Evolutionary conservation across 306 rosid species (phyloP), one percentile per base, ranked within the genome.

Genomic region (Rosa multiflora): DNA sequence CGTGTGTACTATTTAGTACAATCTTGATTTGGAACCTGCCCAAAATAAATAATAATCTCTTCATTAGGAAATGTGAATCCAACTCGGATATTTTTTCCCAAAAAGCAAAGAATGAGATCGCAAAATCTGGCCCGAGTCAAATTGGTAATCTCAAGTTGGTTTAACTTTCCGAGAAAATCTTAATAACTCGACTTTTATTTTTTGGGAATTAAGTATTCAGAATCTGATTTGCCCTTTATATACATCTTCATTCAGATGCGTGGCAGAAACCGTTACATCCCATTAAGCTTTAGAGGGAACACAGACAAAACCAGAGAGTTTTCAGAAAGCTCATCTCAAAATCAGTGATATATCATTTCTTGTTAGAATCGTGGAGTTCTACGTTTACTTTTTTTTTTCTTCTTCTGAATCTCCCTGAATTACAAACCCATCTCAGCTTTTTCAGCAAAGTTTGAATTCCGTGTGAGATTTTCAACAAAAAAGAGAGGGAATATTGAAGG

Each of bases 201-300:
- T 39, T 56, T 49, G 42, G 13, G 52, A 21, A 40, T 20, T 72
- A 21, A 49, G 58, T 32, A 8, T n/a, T 42, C 10, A 4, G 5
- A 18, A 4, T 55, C 52, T 17, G 40, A 21, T 62, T 3, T 20
- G 61, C 62, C 79, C 59, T 26, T 15, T 44, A 26, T 58, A 56
- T 75, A 4, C 56, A 11, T 62, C 79, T 62, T 40, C 61, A 29
- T 66, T 42, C 47, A 66, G 13, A 35, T 66, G 47, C 52, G 71
- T 35, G 67, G 23, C 37, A 70, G 1, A 75, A 23, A 23, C 29
- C 69, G 42, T 56, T 14, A 13, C 40, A 14, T 32, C 44, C 13
- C 39, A 0, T 64, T 32, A 6, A 63, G 42, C 20, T 64, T 10
- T 64, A 35, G 42, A 63, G 42, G 35, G 20, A 13, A 56, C 17